Evolutionary conservation across 345 rosid species (phyloP), one percentile per base, ranked within the genome.

Genomic region (Brassica nigra): DNA sequence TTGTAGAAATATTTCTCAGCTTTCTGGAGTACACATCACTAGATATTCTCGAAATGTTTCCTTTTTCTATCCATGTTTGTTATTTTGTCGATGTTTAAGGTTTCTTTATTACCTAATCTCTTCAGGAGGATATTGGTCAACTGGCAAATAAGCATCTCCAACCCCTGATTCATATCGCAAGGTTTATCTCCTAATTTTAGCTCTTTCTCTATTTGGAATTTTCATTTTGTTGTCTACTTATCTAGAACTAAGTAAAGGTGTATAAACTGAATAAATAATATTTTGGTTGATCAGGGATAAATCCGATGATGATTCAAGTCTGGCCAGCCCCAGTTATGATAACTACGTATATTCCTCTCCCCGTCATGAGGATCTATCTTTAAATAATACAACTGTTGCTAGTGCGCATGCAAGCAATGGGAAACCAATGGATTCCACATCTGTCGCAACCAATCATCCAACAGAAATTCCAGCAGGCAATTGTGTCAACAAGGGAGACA

Each of bases 241-340:
- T 81, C 42, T 74, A 8, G 18, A 65, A 63, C 20, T 11, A 57
- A 49, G 44, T 66, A 71, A 27, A 71, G 59, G 42, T 81, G 47
- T 65, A 37, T 30, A 64, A 70, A 61, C 54, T 61, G 77, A 79
- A 80, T 30, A 49, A 69, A 64, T 10, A 64, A 69, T 2, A 54
- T 42, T 64, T 71, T 80, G 80, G 29, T 77, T 79, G 66, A 61
- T 28, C 86, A 88, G 91, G 69, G 91, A 87, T 57, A 93, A 82
- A 84, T 91, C 89, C 16, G 97, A 90, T 82, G 97, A 93, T 80
- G 97, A 95, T 68, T 87, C 85, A 62, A 82, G 88, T 73, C 72
- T 73, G 76, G 78, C 86, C 57, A 90, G 92, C 80, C 89, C 91
- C 70, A 70, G 79, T 67, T 57, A 68, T 76, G 90, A 88, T 36